A percentile compares a stretch with the other conserved stretches of the same genome.
Evolutionary conservation across 176 grass and related monocot species (phyloP).

Genomic region (Avena atlantica): DNA sequence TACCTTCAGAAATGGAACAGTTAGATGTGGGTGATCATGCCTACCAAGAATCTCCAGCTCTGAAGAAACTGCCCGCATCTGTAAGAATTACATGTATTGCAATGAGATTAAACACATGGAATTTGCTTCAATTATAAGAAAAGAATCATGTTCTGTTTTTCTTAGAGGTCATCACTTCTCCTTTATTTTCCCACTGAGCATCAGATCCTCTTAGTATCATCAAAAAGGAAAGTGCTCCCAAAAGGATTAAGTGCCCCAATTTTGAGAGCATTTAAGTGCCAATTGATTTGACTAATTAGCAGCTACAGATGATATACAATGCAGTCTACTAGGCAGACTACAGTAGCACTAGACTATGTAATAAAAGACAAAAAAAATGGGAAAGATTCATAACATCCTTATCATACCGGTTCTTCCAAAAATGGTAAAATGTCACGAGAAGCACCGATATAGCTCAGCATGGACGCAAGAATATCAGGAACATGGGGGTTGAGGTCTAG

Average conservation of each 20-base stretch:
- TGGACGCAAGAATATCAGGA: conserved; percentile 92
- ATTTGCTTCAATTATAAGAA: conserved; percentile 20
- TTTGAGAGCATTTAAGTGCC: conserved; percentile 20
- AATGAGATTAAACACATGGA: conserved; percentile 4
- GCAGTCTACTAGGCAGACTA: not conserved
- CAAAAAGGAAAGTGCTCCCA: not conserved
- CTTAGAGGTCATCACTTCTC: conserved; percentile 24
- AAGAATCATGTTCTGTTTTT: conserved; percentile 21
- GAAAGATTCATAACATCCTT: conserved; percentile 26
- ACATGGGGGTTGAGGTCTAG: conserved; percentile 86
- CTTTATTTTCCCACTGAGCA: not conserved
- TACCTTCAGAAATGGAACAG: conserved; percentile 95
- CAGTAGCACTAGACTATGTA: not conserved
- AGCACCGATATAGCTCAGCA: conserved; percentile 88
- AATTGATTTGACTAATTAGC: not conserved
- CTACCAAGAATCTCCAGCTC: conserved; percentile 91
- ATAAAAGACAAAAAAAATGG: conserved; percentile 35
- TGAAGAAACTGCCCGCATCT: conserved; percentile 89
- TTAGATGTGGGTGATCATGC: conserved; percentile 89
- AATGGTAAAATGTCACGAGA: conserved; percentile 91
- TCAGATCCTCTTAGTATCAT: conserved; percentile 3
- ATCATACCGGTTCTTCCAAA: conserved; percentile 92
- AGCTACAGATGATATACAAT: conserved; percentile 10
- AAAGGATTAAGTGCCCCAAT: not conserved
- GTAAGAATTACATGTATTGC: conserved; percentile 44